phyloP scores from a whole-genome alignment of 2,329 filamentous ascomycete species.

The Cladophialophora carrionii region DNA sequence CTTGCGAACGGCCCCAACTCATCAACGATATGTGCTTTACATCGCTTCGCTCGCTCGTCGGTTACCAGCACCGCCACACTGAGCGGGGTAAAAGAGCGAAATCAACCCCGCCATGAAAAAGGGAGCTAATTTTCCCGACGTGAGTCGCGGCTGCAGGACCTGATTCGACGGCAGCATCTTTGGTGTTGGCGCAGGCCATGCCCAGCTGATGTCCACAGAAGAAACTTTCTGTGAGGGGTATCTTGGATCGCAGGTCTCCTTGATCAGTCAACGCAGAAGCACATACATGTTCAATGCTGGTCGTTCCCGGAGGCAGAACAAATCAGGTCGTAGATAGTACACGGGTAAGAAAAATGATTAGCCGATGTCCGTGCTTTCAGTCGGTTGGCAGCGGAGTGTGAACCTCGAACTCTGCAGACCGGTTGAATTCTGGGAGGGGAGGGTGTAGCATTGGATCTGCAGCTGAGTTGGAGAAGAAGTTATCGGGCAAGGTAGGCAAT shows the following conservation, averaged over 20 bases:
- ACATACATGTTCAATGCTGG: background rate
- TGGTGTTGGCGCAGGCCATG: background rate
- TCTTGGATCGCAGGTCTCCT: background rate
- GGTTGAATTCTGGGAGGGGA: constrained; percentile 37
- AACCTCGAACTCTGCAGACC: constrained; percentile 37
- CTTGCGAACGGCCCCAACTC: too few species aligned
- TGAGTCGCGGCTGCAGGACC: background rate
- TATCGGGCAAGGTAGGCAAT: constrained; percentile 26
- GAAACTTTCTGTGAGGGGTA: constrained; percentile 4
- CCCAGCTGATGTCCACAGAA: background rate
- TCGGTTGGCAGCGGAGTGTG: constrained; percentile 36
- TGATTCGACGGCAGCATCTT: background rate
- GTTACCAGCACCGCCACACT: background rate
- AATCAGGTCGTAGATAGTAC: background rate
- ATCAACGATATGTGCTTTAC: background rate
- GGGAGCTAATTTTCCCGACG: background rate
- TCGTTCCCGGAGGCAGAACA: background rate
- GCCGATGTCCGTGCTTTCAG: constrained; percentile 18
- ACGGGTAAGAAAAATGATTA: background rate
- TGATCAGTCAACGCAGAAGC: background rate
- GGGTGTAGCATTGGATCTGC: constrained; percentile 31
- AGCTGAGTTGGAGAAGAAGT: constrained; percentile 29
- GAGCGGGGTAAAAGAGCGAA: background rate
- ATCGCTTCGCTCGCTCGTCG: background rate
- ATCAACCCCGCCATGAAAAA: background rate